Evolutionary conservation across 257 asterid genomes (phyloP), one percentile per base, ranked within the genome.

Genomic region (Perilla frutescens): DNA sequence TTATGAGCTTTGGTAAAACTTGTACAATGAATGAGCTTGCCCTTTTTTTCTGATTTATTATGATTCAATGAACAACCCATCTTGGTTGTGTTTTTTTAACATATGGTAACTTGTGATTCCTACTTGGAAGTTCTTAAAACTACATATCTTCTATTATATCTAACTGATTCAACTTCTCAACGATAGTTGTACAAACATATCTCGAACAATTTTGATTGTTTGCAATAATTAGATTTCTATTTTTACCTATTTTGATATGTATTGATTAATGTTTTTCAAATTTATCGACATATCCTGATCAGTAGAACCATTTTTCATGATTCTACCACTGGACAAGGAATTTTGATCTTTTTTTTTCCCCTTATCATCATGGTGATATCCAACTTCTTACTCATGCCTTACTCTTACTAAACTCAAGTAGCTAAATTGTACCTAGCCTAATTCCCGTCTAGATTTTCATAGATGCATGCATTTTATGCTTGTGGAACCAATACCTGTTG

Each of bases 101-200:
- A 73, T 57, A 11, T 62, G 41, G 48, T 41, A 31, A 65, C 37
- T 13, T 45, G 44, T 44, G 47, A 55, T 43, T 66, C 57, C 62
- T 53, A 57, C 58, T 53, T 56, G 43, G 39, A 57, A 62, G 51
- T 32, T 73, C 59, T 51, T 37, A 32, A 60, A 53, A 12, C 5
- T 49, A 8, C 62, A 44, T 49, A 14, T 54, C 44, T 5, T 65
- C 12, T 7, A 9, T 49, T 48, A 34, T 45, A 64, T 48, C 29
- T 48, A 36, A 39, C 62, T 56, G 54, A 74, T 63, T 26, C 26
- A 68, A 26, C 58, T 34, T 75, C 73, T 12, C n/a, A 1, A 13
- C n/a, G 57, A 32, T 55, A 31, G 43, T 29, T 48, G 8, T 73
- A 48, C 40, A 15, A 26, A 55, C 12, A 20, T 53, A 48, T 57